Conservation (phyloP, 2,329 filamentous ascomycete species). For the Fusarium tupiense region DNA sequence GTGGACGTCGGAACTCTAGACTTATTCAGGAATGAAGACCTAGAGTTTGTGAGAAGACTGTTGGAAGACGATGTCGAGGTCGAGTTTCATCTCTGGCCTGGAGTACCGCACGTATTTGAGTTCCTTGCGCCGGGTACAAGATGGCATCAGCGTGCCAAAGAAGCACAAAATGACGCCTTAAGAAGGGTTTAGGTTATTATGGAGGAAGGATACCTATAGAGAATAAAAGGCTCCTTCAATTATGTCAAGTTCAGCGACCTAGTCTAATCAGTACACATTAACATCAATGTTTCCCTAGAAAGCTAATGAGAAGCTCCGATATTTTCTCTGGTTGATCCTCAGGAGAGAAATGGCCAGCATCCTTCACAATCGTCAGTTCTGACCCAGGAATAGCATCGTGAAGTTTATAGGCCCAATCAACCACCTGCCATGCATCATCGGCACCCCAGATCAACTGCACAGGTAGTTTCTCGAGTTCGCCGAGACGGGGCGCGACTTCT, state of each 20-base stretch:
- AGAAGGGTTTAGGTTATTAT: conserved; percentile 3
- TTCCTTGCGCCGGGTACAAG: conserved; percentile 20
- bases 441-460: conserved; percentile 47
- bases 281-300: conserved; percentile 6
- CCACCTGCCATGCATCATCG: conserved; percentile 46
- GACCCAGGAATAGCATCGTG: conserved; percentile 45
- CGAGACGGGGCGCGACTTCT: conserved; percentile 41
- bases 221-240: too few relatives aligned
- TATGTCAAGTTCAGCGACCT: neutral
- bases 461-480: conserved; percentile 38
- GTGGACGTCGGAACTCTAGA: conserved; percentile 35
- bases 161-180: conserved; percentile 22
- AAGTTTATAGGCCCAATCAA: conserved; percentile 47
- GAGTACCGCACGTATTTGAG: conserved; percentile 38
- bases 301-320: conserved; percentile 17
- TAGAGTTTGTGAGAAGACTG: conserved; percentile 33
- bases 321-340: conserved; percentile 44
- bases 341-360: conserved; percentile 45
- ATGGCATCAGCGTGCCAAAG: conserved; percentile 19
- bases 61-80: conserved; percentile 34
- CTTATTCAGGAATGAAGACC: conserved; percentile 30
- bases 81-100: conserved; percentile 38
- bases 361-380: conserved; percentile 40
- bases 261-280: neutral
- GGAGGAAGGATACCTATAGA: neutral